Evolutionary conservation across 2,329 filamentous ascomycete species (phyloP), one percentile per base, ranked within the genome.

Genomic region (Arachnopeziza araneosa): DNA sequence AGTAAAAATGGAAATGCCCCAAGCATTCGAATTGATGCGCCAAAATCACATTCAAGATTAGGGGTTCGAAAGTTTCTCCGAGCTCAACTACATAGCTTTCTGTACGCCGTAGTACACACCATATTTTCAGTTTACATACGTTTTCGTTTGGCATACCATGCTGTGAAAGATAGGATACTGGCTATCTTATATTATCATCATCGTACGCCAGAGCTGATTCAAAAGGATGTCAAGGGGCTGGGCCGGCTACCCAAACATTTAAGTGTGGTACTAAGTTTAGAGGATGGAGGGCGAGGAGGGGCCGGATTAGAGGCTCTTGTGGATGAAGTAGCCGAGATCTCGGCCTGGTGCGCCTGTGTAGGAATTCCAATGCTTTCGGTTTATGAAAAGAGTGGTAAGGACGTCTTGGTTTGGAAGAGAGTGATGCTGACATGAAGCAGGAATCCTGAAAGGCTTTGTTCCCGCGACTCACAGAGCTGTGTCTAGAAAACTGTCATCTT

Each of bases 121-220:
- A 73, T 96, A 66, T 98, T 96, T 77, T 93, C 91, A 7, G 78
- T 98, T 65, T 96, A 95, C 74, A 88, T 97, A 66, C 89, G 92
- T 64, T 76, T 91, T 60, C 87, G 93, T 60, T 87, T 91, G 71
- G 84, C 86, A 58, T 95, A 91, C 77, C 88, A 93, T 73, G 84
- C 88, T 9, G 81, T 96, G 55, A 80, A 86, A 67, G 89, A 95
- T 73, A 87, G 90, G 61, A 78, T 93, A 64, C 84, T 91, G 57
- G 90, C 91, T 10, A 83, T 98, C 63, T 80, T 96, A 58, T 93
- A 93, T 74, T 95, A 99, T 77, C 96, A 99, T 77, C 95, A 99
- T 75, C 90, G 91, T 56, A 96, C 93, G 0, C 95, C 95, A 8
- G 91, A 96, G 72, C 85, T 96, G 71, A 96, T 99, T 67, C 86